Conservation (phyloP, 2,329 filamentous ascomycete genomes). For the Cordyceps cateniannulata region DNA sequence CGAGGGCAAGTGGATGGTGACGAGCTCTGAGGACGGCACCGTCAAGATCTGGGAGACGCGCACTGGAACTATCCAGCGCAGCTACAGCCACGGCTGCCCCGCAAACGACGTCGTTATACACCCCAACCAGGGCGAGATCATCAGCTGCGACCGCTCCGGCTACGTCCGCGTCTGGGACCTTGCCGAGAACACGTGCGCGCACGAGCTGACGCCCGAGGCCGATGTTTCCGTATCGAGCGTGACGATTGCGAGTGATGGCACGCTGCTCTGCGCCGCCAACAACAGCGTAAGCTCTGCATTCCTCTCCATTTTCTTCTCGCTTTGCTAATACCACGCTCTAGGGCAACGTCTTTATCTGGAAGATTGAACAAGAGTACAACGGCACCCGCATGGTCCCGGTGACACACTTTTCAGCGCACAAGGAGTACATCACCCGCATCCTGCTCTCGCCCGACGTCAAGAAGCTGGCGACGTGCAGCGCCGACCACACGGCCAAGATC, state of each 20-base stretch:
- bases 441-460: conserved; percentile 90
- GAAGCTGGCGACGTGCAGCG: conserved; percentile 87
- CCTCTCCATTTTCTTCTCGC: neutral
- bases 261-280: conserved; percentile 87
- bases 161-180: conserved; percentile 95
- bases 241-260: conserved; percentile 90
- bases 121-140: conserved; percentile 96
- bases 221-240: conserved; percentile 91
- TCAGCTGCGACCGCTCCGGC: conserved; percentile 88
- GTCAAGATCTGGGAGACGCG: conserved; percentile 97
- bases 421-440: conserved; percentile 87
- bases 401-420: conserved; percentile 84
- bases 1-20: conserved; percentile 99
- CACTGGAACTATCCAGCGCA: conserved; percentile 78
- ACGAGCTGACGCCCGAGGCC: conserved; percentile 93
- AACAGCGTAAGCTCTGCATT: conserved; percentile 58
- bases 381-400: conserved; percentile 79
- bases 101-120: conserved; percentile 99
- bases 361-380: conserved; percentile 76
- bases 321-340: conserved; percentile 27
- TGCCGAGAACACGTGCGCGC: conserved; percentile 92
- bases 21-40: conserved; percentile 90
- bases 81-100: conserved; percentile 81
- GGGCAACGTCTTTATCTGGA: conserved; percentile 98
- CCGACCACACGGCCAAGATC: conserved; percentile 90